phyloP scores from a whole-genome alignment of 352 stramenopile genomes.

The Pythium insidiosum region DNA sequence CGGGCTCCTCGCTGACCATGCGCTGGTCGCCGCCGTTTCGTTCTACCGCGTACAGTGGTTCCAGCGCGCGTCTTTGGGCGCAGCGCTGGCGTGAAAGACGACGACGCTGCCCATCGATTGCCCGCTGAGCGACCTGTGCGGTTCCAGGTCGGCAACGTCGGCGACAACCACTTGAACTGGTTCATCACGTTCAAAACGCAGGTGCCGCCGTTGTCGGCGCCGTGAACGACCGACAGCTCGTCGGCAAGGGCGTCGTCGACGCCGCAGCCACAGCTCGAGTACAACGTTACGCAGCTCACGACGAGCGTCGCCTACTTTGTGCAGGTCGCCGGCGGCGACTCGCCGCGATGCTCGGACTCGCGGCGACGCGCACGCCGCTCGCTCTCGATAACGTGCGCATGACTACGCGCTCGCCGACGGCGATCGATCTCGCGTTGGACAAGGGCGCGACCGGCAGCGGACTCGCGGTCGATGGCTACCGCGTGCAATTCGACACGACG shows the following conservation, averaged over 20 bases:
- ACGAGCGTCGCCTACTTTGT: slow-evolving; percentile 67
- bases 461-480: slow-evolving; percentile 41
- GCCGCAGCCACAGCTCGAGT: slow-evolving; percentile 19
- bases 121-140: slow-evolving; percentile 55
- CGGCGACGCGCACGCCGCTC: slow-evolving; percentile 48
- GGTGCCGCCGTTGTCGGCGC: slow-evolving; percentile 19
- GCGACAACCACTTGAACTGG: slow-evolving; percentile 78
- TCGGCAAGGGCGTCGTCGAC: slow-evolving; percentile 17
- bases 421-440: slow-evolving; percentile 54
- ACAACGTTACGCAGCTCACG: slow-evolving; percentile 44
- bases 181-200: slow-evolving; percentile 83
- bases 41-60: slow-evolving; percentile 70
- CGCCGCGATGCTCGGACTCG: slow-evolving; percentile 13
- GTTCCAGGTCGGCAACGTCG: slow-evolving; percentile 30
- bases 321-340: slow-evolving; percentile 41
- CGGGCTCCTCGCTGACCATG: slow-evolving; percentile 41
- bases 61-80: slow-evolving; percentile 51
- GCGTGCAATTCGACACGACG: slow-evolving; percentile 33
- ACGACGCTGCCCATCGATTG: slow-evolving; percentile 43
- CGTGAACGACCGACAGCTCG: slow-evolving; percentile 40
- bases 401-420: slow-evolving; percentile 20
- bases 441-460: slow-evolving; percentile 47
- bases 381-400: slow-evolving; percentile 35
- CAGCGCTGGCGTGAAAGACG: slow-evolving; percentile 40
- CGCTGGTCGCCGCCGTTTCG: slow-evolving; percentile 26